phyloP scores from a whole-genome alignment of 495 filamentous ascomycete species.

The Talaromyces thailandensis region DNA sequence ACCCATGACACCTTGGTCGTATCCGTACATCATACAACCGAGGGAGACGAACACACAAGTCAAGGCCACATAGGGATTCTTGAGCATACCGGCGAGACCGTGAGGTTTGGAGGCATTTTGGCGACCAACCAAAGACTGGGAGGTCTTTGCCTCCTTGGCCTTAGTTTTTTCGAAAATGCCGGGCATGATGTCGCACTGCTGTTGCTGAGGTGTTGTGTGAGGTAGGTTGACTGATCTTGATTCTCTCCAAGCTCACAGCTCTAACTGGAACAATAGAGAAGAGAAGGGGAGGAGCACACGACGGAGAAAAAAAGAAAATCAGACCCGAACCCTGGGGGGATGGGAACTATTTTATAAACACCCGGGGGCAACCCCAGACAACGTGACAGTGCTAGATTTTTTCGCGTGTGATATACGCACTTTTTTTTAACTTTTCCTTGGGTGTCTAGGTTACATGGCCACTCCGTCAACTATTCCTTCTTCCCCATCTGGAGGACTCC shows the following conservation, averaged over 20 bases:
- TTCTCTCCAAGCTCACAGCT: slow-evolving; percentile 1
- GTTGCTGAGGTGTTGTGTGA: slow-evolving; percentile 1
- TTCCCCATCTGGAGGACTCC: not conserved
- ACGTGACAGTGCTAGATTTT: not conserved
- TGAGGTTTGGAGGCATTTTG: slow-evolving; percentile 25
- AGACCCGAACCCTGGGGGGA: not conserved
- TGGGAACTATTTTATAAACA: not conserved
- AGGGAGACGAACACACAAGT: slow-evolving; percentile 59
- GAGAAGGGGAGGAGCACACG: not conserved
- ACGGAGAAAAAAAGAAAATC: not conserved
- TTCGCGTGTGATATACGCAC: not conserved
- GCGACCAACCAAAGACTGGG: slow-evolving; percentile 27
- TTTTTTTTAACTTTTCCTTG: not conserved
- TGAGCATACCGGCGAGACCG: slow-evolving; percentile 25
- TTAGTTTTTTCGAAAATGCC: not conserved
- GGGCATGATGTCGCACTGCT: not conserved
- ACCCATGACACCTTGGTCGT: slow-evolving; percentile 77
- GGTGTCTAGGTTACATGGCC: not conserved
- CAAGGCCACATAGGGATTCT: slow-evolving; percentile 28
- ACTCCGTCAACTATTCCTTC: not conserved
- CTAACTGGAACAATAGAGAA: not conserved
- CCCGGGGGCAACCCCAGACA: not conserved
- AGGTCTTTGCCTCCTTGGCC: slow-evolving; percentile 8
- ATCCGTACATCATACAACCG: slow-evolving; percentile 52
- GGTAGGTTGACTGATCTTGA: not conserved